A percentile compares a stretch with the other conserved stretches of the same genome.
These are phyloP conservation scores for Lactarius deliciosus DNA, from an alignment of 768 basidiomycete genomes.

Conservation along the genomic window DNA sequence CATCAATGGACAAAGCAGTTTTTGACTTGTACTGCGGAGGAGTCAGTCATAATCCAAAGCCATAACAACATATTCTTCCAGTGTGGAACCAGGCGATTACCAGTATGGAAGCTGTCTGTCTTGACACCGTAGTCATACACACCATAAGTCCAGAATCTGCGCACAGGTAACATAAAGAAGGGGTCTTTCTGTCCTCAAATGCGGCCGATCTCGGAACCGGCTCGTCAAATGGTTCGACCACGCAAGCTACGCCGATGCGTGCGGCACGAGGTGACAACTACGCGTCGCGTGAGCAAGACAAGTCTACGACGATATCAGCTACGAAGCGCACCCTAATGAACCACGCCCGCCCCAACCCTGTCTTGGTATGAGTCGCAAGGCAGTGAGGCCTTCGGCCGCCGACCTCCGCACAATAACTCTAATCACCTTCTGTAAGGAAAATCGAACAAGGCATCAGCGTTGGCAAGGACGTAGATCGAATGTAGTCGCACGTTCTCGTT, in stretches of 20 bases:
- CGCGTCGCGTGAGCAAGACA: background rate
- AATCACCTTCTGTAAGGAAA: constrained; percentile 55
- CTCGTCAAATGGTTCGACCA: background rate
- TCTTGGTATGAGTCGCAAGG: constrained; percentile 62
- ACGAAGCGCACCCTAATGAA: constrained; percentile 59
- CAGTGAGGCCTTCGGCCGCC: constrained; percentile 41
- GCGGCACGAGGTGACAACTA: constrained; percentile 28
- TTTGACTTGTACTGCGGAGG: background rate
- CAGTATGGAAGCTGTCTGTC: background rate
- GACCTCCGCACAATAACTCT: constrained; percentile 55
- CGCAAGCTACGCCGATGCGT: constrained; percentile 4
- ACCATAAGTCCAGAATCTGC: background rate
- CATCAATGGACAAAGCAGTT: background rate
- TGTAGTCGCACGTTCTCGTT: constrained; percentile 66
- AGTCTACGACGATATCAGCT: background rate
- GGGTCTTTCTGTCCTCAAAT: background rate
- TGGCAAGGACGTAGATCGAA: background rate
- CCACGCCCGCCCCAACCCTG: constrained; percentile 88
- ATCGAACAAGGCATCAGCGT: constrained; percentile 7
- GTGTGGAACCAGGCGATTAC: background rate
- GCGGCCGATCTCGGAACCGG: background rate
- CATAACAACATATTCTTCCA: background rate
- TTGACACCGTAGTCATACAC: constrained; percentile 12
- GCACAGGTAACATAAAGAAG: background rate
- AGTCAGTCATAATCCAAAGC: background rate